These are phyloP conservation scores for Citrus glauca DNA, from an alignment of 345 rosid genomes.

Conservation along the genomic window DNA sequence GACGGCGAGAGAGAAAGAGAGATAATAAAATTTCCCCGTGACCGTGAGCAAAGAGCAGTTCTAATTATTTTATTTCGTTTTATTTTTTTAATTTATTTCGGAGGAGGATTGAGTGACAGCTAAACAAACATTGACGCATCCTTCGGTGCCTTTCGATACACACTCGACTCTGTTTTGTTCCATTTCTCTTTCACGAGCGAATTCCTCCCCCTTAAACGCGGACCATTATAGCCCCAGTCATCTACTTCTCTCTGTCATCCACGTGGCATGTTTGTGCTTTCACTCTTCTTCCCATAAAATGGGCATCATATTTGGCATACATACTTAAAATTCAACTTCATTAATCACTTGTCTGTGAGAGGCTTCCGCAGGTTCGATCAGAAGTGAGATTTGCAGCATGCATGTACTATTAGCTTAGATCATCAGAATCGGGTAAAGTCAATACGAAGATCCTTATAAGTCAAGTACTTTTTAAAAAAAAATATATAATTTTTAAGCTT, in stretches of 20 bases:
- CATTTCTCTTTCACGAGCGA: constrained; percentile 35
- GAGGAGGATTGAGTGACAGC: constrained; percentile 42
- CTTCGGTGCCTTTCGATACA: constrained; percentile 27
- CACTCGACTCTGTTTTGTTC: neutral
- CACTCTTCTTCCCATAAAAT: constrained; percentile 11
- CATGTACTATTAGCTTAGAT: neutral
- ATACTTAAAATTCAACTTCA: neutral
- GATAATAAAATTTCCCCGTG: constrained; percentile 30
- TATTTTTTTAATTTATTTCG: constrained; percentile 9
- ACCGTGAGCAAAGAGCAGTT: constrained; percentile 13
- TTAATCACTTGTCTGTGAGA: neutral
- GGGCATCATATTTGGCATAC: constrained; percentile 1
- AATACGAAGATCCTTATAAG: neutral
- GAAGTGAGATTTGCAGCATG: neutral
- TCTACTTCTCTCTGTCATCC: constrained; percentile 4
- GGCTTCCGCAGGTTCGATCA: neutral
- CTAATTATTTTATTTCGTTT: too few species aligned
- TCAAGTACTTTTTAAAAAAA: neutral
- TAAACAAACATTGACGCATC: constrained; percentile 32
- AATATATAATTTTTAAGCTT: too few species aligned
- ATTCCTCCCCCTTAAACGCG: constrained; percentile 25
- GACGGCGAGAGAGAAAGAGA: constrained; percentile 28
- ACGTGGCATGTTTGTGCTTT: neutral
- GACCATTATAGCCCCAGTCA: neutral
- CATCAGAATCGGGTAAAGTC: neutral